Conservation (phyloP, 176 grass and related monocot genomes). For the Triticum monococcum region DNA sequence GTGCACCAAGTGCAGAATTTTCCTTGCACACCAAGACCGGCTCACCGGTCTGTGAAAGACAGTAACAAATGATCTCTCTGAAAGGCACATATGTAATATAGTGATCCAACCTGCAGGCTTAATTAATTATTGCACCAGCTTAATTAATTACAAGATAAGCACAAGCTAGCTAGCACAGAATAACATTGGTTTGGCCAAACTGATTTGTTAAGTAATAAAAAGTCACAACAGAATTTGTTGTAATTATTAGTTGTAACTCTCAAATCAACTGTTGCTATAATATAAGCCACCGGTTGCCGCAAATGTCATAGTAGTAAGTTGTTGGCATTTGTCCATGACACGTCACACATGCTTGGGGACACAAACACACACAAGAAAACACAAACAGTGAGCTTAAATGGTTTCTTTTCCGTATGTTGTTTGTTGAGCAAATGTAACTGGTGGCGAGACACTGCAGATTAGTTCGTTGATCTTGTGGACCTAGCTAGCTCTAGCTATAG, state of each 20-base stretch:
- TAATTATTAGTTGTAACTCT: background rate
- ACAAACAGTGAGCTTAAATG: background rate
- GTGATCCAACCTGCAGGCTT: background rate
- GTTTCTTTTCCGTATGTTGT: conserved; percentile 5
- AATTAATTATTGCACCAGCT: background rate
- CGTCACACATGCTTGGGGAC: background rate
- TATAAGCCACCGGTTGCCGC: background rate
- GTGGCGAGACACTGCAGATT: conserved; percentile 20
- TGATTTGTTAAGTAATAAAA: background rate
- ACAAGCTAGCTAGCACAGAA: background rate
- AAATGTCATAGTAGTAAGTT: background rate
- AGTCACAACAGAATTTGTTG: background rate
- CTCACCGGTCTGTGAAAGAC: conserved; percentile 15
- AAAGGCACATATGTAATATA: conserved; percentile 10
- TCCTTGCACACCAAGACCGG: conserved; percentile 27
- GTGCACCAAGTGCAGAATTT: conserved; percentile 45
- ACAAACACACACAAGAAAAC: background rate
- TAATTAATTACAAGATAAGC: background rate
- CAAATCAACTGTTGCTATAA: background rate
- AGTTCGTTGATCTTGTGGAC: conserved; percentile 54
- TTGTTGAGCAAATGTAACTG: conserved; percentile 55
- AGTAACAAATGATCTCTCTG: conserved; percentile 44
- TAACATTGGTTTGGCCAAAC: background rate
- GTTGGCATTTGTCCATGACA: conserved; percentile 1
- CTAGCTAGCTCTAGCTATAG: background rate